Base-by-base conservation (phyloP, 2,329 filamentous ascomycete species). In the Neophaeococcomyces aloes region DNA sequence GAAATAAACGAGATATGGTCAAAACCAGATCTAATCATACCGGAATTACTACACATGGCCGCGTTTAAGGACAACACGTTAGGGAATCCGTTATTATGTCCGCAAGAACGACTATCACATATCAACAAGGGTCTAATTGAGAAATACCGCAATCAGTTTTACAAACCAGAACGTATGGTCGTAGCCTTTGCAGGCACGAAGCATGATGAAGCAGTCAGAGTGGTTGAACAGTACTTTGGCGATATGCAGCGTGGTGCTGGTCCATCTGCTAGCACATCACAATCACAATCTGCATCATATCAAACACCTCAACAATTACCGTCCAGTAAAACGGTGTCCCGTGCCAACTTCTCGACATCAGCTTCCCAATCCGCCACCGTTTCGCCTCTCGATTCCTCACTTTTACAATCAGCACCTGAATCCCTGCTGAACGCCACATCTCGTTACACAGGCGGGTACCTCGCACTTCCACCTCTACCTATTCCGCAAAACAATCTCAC, bases 1-100 rank as follows among this genome's bases (percentile, higher is more conserved):
- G 91, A 98, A 67, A 91, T 98, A 61, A 79, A 79, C 18, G 91
- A 96, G 69, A 96, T 98, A 45, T 98, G 91, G 91, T 82, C 83
- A 56, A 96, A 94, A 71, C 88, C 91, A 0, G 89, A 96, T 58
- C 75, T 98, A 44, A 96, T 98, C 55, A 69, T 98, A 48, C 91
- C 91, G 0, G 91, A 98, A 66, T 68, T 98, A 55, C 82, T 96
- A 29, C 91, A 98, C 63, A 91, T 88, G 69, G 87, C 91, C 7
- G 91, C 88, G 2, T 98, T 86, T 67, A 91, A 87, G 69, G 84
- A 91, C 60, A 96, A 98, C 66, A 96, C 91, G 0, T 72, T 98
- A 10, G 91, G 91, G 29, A 93, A 96, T 64, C 91, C 91, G 3
- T 64, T 98, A 53, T 67, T 98, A 39, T 98, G 91, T 61, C 91